Percentiles rank a stretch among this genome's conserved stretches.
Conservation (phyloP, 2,329 filamentous ascomycete genomes). For the Ophidiomyces ophidiicola region DNA sequence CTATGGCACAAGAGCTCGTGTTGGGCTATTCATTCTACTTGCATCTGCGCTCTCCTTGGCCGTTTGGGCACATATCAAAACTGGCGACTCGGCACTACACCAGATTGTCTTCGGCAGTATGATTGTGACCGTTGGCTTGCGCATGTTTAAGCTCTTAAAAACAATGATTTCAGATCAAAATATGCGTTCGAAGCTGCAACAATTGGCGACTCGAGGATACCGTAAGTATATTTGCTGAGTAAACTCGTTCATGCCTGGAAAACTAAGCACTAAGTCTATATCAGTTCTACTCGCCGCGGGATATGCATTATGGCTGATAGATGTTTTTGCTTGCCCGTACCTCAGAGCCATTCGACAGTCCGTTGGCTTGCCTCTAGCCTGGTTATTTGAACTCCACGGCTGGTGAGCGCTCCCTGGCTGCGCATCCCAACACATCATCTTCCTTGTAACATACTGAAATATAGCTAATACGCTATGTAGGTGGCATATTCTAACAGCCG, state of each 20-base stretch:
- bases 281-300: constrained; percentile 11
- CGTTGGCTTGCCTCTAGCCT: constrained; percentile 17
- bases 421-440: neutral
- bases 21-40: constrained; percentile 9
- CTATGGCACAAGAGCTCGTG: neutral
- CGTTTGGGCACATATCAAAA: constrained; percentile 12
- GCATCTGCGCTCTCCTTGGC: constrained; percentile 4
- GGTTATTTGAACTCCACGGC: constrained; percentile 21
- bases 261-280: neutral
- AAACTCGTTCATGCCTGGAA: neutral
- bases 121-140: constrained; percentile 11
- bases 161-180: constrained; percentile 6
- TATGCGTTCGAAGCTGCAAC: constrained; percentile 10
- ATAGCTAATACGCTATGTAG: too few species aligned
- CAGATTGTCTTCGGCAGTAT: constrained; percentile 13
- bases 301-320: constrained; percentile 19
- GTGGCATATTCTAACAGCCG: constrained; percentile 16
- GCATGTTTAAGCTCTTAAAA: constrained; percentile 7
- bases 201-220: constrained; percentile 5
- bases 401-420: constrained; percentile 14
- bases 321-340: constrained; percentile 17
- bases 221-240: neutral
- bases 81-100: constrained; percentile 11
- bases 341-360: constrained; percentile 15
- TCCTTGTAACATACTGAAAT: constrained; percentile 1